These are phyloP conservation scores for Pseudozyma tsukubaensis DNA, from an alignment of 1,284 basidiomycete genomes.

Conservation along the genomic window DNA sequence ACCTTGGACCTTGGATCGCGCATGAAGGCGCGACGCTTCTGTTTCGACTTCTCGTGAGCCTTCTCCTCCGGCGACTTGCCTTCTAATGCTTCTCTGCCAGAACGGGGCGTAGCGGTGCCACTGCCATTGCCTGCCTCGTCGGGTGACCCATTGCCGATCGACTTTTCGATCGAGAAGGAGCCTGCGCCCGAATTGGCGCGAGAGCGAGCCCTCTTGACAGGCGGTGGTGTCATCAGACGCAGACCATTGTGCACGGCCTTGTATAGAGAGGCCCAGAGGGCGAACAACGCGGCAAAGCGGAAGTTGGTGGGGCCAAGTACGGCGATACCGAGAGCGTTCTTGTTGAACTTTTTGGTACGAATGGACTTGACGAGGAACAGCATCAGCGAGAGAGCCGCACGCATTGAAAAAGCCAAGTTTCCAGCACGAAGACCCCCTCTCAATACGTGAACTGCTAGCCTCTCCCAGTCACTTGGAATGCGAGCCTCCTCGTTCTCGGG, in stretches of 20 bases:
- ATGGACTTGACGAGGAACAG: conserved; percentile 62
- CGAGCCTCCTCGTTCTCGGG: conserved; percentile 63
- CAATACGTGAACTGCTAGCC: conserved; percentile 61
- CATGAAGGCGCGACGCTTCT: conserved; percentile 61
- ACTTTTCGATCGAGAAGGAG: conserved; percentile 20
- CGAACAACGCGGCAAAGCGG: conserved; percentile 64
- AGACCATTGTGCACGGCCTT: conserved; percentile 65
- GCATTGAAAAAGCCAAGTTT: conserved; percentile 60
- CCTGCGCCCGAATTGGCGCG: conserved; percentile 20
- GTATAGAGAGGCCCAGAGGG: conserved; percentile 64
- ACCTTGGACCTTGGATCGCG: conserved; percentile 69
- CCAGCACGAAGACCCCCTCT: conserved; percentile 62
- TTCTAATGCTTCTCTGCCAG: conserved; percentile 44
- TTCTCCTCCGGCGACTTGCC: conserved; percentile 53
- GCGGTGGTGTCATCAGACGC: conserved; percentile 60
- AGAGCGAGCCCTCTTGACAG: conserved; percentile 25
- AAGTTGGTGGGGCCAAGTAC: conserved; percentile 56
- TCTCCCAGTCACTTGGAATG: conserved; percentile 65
- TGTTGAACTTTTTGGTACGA: conserved; percentile 48
- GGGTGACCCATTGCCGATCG: conserved; percentile 7
- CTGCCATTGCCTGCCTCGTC: conserved; percentile 25
- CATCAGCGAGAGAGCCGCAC: conserved; percentile 57
- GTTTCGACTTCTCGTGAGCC: conserved; percentile 50
- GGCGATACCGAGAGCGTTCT: conserved; percentile 41
- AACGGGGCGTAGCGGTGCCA: conserved; percentile 55